Evolutionary conservation across 176 grass and related monocot species (phyloP), one percentile per base, ranked within the genome.

Genomic region (Aegilops tauschii): DNA sequence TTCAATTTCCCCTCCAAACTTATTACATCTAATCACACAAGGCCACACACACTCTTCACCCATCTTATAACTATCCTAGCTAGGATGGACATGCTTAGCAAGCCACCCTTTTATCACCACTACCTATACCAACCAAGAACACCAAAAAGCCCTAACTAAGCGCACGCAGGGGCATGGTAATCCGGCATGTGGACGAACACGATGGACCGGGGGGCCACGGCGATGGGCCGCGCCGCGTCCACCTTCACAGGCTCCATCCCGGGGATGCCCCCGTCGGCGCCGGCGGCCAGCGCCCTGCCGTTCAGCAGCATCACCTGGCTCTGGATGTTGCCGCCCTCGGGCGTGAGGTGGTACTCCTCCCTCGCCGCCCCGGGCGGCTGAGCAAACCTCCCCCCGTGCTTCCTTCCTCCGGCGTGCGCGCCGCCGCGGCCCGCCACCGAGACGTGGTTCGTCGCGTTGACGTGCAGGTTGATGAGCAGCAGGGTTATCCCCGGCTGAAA

Each of bases 381-480:
- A 3, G 3, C 71, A 4, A 49, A 62, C 77, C 35, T 84, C 14
- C 71, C 75, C 72, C 62, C 13, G n/a, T 77, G 64, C 65, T 27
- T 66, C 83, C 85, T 86, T 47, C 31, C 32, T 42, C 32, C 32
- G 16, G 11, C 27, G 0, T 73, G 29, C 3, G 32, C 71, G n/a
- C 61, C 78, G 1, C 59, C 73, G 66, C 66, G 63, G 27, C 25
- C 65, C 8, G 83, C 64, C 34, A 95, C 73, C 2, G 80, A 79
- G 17, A 92, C 82, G 9, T 86, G 83, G 11, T 80, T 61, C 9
- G 88, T 94, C 25, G 69, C 86, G 65, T 89, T 89, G 81, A 88
- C 84, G 16, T 87, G 92, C 35, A 98, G 90, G 86, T 96, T 98
- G 93, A 95, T 98, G 82, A 96, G 79, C 66, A 98, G 86, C 14